Conservation (phyloP, 2,329 filamentous ascomycete genomes). For the Zymoseptoria pseudotritici region DNA sequence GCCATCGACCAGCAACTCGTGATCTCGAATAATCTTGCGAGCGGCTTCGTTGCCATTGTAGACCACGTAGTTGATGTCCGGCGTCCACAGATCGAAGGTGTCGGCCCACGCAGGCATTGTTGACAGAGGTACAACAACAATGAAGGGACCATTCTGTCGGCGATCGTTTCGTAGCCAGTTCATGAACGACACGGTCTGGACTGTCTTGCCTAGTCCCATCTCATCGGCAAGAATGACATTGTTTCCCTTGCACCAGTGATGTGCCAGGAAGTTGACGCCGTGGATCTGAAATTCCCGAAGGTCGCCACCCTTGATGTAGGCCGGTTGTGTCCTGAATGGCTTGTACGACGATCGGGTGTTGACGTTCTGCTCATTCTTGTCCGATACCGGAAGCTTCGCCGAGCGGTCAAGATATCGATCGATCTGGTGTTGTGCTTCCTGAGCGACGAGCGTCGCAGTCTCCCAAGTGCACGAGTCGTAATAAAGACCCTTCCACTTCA, state of each 20-base stretch:
- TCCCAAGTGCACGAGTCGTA: conserved; percentile 98
- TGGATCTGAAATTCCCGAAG: conserved; percentile 89
- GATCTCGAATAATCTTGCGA: conserved; percentile 78
- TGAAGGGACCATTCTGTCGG: conserved; percentile 84
- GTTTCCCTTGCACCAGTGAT: conserved; percentile 89
- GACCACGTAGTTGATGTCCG: conserved; percentile 92
- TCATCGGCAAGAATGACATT: conserved; percentile 98
- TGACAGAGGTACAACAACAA: conserved; percentile 93
- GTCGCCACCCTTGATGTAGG: conserved; percentile 76
- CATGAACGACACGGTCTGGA: conserved; percentile 93
- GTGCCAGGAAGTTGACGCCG: conserved; percentile 88
- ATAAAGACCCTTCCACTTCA: conserved; percentile 81
- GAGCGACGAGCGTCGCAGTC: conserved; percentile 62
- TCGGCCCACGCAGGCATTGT: conserved; percentile 98
- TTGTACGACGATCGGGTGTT: conserved; percentile 66
- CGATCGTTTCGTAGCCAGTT: conserved; percentile 92
- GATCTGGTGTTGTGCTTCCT: conserved; percentile 78
- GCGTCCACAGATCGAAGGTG: conserved; percentile 93
- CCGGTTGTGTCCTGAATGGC: conserved; percentile 70
- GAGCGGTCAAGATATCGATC: conserved; percentile 83
- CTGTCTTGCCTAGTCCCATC: conserved; percentile 97
- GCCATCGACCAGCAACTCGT: conserved; percentile 79
- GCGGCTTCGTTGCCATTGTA: conserved; percentile 87
- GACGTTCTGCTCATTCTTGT: conserved; percentile 67
- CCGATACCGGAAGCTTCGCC: conserved; percentile 71